A percentile compares a stretch with the other conserved stretches of the same genome.
These are phyloP conservation scores for Marasmius sp. DNA, from an alignment of 1,284 basidiomycete genomes.

Conservation along the genomic window DNA sequence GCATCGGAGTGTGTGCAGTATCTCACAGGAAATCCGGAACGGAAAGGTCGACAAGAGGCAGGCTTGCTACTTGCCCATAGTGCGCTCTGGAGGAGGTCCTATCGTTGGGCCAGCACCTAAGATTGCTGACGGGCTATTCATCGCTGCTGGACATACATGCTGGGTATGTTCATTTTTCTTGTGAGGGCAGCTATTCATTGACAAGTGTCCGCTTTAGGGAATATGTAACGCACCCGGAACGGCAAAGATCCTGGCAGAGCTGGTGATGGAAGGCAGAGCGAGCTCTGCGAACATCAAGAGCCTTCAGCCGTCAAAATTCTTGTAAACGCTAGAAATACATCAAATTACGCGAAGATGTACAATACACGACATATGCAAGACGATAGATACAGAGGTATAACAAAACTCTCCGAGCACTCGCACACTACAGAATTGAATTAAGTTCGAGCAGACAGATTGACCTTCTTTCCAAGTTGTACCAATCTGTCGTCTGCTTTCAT, in stretches of 20 bases:
- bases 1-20: constrained; percentile 51
- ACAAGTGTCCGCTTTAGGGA: constrained; percentile 40
- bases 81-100: constrained; percentile 51
- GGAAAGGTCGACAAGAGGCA: constrained; percentile 55
- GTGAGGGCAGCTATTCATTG: neutral
- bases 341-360: neutral
- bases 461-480: no score
- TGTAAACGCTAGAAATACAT: constrained; percentile 21
- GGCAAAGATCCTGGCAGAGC: constrained; percentile 56
- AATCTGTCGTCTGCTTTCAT: no score
- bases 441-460: no score
- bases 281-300: constrained; percentile 48
- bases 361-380: no score
- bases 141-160: constrained; percentile 71
- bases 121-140: constrained; percentile 52
- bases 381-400: no score
- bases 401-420: no score
- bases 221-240: constrained; percentile 75
- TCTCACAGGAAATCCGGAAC: constrained; percentile 53
- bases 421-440: no score
- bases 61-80: constrained; percentile 69
- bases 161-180: constrained; percentile 43
- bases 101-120: constrained; percentile 55
- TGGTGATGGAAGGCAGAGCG: constrained; percentile 57
- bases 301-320: constrained; percentile 42